Base-by-base conservation (phyloP, 306 rosid species). In the Gastrolobium bilobum region DNA sequence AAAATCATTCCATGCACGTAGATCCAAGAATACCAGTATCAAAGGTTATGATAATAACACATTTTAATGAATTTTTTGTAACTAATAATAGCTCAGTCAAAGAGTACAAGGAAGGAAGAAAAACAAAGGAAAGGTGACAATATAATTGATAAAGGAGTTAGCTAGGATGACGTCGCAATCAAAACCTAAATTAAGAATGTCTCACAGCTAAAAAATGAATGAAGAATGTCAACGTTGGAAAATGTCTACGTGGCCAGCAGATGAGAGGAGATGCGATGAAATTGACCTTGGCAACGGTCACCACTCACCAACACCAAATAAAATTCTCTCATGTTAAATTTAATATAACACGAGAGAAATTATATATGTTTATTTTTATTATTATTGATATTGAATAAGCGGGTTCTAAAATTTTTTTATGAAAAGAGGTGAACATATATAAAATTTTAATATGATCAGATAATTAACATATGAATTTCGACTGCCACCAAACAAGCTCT, bases 281-380 rank as follows among this genome's bases (percentile, higher is more conserved):
- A 50, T 71, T 79, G 83, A 79, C 78, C 72, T 30, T 39, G 84
- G 7, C 84, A 80, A 71, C 73, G 20, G 7, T 39, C 58, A 59
- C 56, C 83, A 26, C 26, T 20, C 26, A 20, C 26, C 26, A 20
- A 47, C 62, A 37, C 57, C 40, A 68, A 54, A 54, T 10, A 44
- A 30, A 67, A 20, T 20, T 20, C 26, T 20, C 26, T 20, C 26
- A 20, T 20, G 26, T 1, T 20, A 20, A 20, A 20, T 20, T 20
- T 20, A 20, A 20, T 20, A 20, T 20, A 20, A 20, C 26, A 20
- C 1, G 26, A 20, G 26, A 20, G 26, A 20, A 20, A 20, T 20
- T 20, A 20, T 20, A 20, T 20, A 20, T 20, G 26, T 20, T 20
- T 20, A 20, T 20, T 20, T 20, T 20, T 20, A 0, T 20, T 20